phyloP scores from a whole-genome alignment of 2,329 filamentous ascomycete genomes.

The Pseudodiploospora longispora region DNA sequence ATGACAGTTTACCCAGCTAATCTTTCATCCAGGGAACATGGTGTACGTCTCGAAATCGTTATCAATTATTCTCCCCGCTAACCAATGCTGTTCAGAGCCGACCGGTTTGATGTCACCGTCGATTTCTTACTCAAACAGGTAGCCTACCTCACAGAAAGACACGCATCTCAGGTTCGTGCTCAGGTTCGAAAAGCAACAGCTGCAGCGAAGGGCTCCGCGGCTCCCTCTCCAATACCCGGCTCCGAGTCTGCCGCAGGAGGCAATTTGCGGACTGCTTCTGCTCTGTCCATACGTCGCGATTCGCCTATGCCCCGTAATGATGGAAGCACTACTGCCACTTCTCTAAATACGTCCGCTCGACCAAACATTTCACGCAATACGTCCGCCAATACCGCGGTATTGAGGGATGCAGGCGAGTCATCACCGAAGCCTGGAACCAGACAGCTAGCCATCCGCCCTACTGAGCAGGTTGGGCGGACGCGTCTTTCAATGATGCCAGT shows the following conservation, averaged over 20 bases:
- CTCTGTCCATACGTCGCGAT: conserved; percentile 50
- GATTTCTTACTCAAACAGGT: conserved; percentile 89
- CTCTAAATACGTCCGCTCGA: conserved; percentile 34
- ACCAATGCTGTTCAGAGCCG: conserved; percentile 42
- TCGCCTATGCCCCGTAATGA: conserved; percentile 45
- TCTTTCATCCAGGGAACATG: conserved; percentile 54
- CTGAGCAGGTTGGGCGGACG: conserved; percentile 25
- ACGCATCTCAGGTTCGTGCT: conserved; percentile 80
- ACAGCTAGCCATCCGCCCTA: conserved; percentile 12
- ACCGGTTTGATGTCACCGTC: conserved; percentile 74
- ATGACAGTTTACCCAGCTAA: conserved; percentile 1
- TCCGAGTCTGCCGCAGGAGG: conserved; percentile 33
- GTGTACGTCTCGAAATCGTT: conserved; percentile 47
- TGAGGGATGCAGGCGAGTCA: conserved; percentile 27
- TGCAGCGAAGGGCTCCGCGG: conserved; percentile 46
- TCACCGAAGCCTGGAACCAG: conserved; percentile 19
- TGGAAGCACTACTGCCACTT: conserved; percentile 32
- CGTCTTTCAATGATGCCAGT: conserved; percentile 39
- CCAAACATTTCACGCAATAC: conserved; percentile 39
- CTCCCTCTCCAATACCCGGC: conserved; percentile 49
- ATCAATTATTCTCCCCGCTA: background rate
- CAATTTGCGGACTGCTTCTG: conserved; percentile 39
- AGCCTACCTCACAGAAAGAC: conserved; percentile 85
- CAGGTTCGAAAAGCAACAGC: conserved; percentile 74
- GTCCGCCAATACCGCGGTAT: conserved; percentile 37